Evolutionary conservation across 345 rosid genomes (phyloP).

Genomic region (Angophora floribunda): DNA sequence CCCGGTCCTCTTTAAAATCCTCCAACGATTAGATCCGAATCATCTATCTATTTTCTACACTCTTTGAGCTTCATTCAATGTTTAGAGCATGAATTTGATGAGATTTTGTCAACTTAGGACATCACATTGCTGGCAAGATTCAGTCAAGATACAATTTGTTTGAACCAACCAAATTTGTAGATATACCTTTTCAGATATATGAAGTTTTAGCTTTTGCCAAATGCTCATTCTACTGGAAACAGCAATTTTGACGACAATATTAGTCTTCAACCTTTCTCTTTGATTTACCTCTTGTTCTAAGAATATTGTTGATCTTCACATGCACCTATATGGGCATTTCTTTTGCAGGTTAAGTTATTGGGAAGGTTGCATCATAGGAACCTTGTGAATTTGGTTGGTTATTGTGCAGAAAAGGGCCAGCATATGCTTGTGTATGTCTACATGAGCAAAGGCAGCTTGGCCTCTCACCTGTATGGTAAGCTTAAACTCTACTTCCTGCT

Average conservation of each 20-base stretch:
- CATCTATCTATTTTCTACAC: not conserved
- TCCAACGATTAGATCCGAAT: not conserved
- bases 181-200: not conserved
- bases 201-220: not conserved
- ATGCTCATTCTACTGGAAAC: not conserved
- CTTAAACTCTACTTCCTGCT: not conserved
- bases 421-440: conserved; percentile 93
- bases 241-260: not conserved
- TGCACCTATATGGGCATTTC: not conserved
- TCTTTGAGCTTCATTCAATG: not conserved
- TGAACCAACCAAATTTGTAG: not conserved
- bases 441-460: conserved; percentile 97
- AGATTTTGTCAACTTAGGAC: not conserved
- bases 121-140: not conserved
- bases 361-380: conserved; percentile 98
- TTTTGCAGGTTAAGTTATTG: conserved; percentile 72
- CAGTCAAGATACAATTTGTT: not conserved
- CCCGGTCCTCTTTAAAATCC: not conserved
- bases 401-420: conserved; percentile 93
- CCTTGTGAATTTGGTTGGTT: conserved; percentile 91
- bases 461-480: conserved; percentile 94
- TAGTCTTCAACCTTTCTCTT: not conserved
- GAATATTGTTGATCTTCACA: not conserved
- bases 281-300: not conserved
- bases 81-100: not conserved